Conservation (phyloP, 805 yeast genomes). For the Starmerella riodocensis region DNA sequence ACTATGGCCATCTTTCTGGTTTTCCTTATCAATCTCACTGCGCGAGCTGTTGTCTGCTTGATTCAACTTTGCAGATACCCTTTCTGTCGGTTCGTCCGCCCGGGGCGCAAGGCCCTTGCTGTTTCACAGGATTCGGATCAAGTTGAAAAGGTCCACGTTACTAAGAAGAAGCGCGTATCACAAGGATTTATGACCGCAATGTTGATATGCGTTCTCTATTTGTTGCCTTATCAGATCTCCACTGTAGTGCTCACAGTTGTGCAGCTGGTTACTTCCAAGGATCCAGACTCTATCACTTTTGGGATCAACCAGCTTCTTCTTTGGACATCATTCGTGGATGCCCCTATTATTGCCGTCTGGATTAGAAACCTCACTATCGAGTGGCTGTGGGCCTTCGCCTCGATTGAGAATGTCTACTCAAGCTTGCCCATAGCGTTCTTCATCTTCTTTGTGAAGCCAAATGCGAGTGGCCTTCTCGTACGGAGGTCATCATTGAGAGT, state of each 20-base stretch:
- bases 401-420: conserved; percentile 66
- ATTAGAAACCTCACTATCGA: conserved; percentile 57
- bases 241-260: conserved; percentile 29
- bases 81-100: neutral
- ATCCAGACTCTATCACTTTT: conserved; percentile 9
- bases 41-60: neutral
- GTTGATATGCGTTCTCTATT: conserved; percentile 2
- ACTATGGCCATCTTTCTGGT: conserved; percentile 14
- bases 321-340: conserved; percentile 66
- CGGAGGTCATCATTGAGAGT: conserved; percentile 27
- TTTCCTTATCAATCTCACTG: conserved; percentile 5
- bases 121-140: neutral
- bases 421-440: conserved; percentile 38
- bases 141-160: neutral
- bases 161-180: neutral
- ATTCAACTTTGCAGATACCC: neutral
- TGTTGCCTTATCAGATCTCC: conserved; percentile 35
- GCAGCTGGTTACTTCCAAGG: conserved; percentile 8
- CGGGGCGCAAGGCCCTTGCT: neutral
- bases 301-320: conserved; percentile 48
- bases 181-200: neutral
- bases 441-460: neutral
- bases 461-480: neutral
- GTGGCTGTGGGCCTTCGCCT: conserved; percentile 73
- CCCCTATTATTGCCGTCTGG: conserved; percentile 65